Conservation (phyloP, 2,329 filamentous ascomycete species). For the Fusarium algeriense region DNA sequence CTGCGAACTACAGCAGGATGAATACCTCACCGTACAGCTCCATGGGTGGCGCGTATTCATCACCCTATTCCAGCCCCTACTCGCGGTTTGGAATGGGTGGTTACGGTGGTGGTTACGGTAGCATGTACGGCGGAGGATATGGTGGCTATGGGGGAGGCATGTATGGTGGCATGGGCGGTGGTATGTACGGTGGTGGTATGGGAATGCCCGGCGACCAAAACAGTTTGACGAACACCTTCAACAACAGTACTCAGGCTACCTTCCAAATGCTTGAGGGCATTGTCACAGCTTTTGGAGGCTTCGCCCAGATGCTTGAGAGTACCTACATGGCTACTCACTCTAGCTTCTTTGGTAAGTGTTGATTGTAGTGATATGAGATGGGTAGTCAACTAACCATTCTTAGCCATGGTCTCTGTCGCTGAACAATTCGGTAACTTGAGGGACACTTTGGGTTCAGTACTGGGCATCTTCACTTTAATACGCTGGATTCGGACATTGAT, state of each 20-base stretch:
- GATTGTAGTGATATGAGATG: too few relatives aligned
- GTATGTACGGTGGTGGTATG: conserved; percentile 59
- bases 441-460: conserved; percentile 90
- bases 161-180: conserved; percentile 57
- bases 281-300: conserved; percentile 95
- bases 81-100: conserved; percentile 55
- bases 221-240: conserved; percentile 95
- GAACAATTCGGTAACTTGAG: conserved; percentile 96
- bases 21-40: conserved; percentile 66
- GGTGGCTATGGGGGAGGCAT: conserved; percentile 59
- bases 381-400: conserved; percentile 13
- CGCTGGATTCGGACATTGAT: conserved; percentile 93
- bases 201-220: conserved; percentile 83
- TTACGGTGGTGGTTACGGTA: conserved; percentile 22
- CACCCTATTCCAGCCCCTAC: conserved; percentile 58
- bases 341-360: conserved; percentile 88
- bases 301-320: conserved; percentile 99
- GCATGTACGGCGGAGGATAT: conserved; percentile 46
- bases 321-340: conserved; percentile 99
- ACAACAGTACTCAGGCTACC: conserved; percentile 93
- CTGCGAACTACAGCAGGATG: conserved; percentile 80
- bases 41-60: conserved; percentile 58
- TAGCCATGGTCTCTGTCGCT: conserved; percentile 97
- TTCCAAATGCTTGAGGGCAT: conserved; percentile 99
- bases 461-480: conserved; percentile 96